Evolutionary conservation across 192 early-diverging fungal genomes (phyloP), one percentile per base, ranked within the genome.

Genomic region (Coemansia sp.): DNA sequence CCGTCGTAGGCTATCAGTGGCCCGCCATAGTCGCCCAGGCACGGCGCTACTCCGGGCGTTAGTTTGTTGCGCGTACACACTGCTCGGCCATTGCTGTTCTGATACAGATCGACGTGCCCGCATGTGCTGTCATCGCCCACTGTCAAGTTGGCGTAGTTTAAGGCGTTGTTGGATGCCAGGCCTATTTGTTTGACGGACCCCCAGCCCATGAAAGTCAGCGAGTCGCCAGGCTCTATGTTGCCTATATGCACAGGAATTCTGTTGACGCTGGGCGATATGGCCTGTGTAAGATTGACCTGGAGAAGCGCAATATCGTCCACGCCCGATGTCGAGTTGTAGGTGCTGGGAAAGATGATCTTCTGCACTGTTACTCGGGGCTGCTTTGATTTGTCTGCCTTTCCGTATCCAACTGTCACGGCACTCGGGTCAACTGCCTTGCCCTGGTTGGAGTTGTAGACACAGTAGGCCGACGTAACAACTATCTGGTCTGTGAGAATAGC

Each of bases 401-500:
- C 76, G 37, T 65, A 77, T 4, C 76, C 76, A 56, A 77, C 59
- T 14, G 25, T 77, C 12, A 77, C 53, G 16, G 58, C 61, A n/a
- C 65, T 56, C 18, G 58, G 55, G 20, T 71, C 69, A 13, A 77
- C 70, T 3, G 75, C 28, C 33, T 68, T 63, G 2, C 35, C 39
- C 11, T 66, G 60, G 28, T 35, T 42, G 11, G 59, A 12, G 55
- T 73, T 59, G 55, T 73, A 72, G 12, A 78, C 56, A 28, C 76
- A 78, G 34, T 72, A 72, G 11, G 76, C 76, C 26, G 76, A 55
- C 35, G 76, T 78, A 13, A 78, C 69, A 20, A 78, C 53, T 35
- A 78, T 63, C 28, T 78, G 76, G 53, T 78, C 70, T 6, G 76
- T 78, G 34, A 78, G 58, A 35, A 78, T 78, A 14, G 76, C 76